These are phyloP conservation scores for Poa annua DNA, from an alignment of 176 grass and related monocot genomes.

Conservation along the genomic window DNA sequence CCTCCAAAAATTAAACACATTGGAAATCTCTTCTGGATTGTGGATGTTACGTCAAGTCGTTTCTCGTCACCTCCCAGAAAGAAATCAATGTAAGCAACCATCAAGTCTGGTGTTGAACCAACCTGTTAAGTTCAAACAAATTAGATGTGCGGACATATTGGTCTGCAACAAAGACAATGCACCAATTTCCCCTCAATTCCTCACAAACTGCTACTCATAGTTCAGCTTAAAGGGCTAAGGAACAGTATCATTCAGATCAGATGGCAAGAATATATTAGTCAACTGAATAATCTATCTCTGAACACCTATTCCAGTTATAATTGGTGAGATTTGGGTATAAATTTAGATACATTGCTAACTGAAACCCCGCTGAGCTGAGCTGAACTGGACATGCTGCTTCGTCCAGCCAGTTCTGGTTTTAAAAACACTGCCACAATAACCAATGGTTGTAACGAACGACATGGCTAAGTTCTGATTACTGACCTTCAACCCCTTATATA, in stretches of 20 bases:
- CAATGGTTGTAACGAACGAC: constrained; percentile 4
- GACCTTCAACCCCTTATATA: constrained; percentile 99
- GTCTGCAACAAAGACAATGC: not conserved
- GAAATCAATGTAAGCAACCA: constrained; percentile 99
- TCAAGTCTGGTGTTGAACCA: constrained; percentile 93
- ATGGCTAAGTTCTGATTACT: constrained; percentile 32
- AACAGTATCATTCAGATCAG: constrained; percentile 15
- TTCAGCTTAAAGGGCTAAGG: constrained; percentile 19
- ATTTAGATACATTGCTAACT: constrained; percentile 22
- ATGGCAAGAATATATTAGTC: not conserved
- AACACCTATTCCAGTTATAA: not conserved
- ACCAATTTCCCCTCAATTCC: not conserved
- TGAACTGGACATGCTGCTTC: not conserved
- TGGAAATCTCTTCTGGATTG: constrained; percentile 90
- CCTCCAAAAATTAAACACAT: constrained; percentile 98
- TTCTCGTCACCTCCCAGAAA: constrained; percentile 99
- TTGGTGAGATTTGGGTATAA: constrained; percentile 9
- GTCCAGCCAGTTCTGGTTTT: constrained; percentile 13
- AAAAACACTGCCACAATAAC: not conserved
- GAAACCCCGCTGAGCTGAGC: not conserved
- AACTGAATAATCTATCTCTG: constrained; percentile 19
- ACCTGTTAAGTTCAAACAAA: constrained; percentile 62
- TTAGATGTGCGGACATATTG: constrained; percentile 16
- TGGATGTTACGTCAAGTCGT: constrained; percentile 75
- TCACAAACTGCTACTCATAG: constrained; percentile 6